Evolutionary conservation across 2,329 filamentous ascomycete genomes (phyloP).

Genomic region (Alternaria longipes): DNA sequence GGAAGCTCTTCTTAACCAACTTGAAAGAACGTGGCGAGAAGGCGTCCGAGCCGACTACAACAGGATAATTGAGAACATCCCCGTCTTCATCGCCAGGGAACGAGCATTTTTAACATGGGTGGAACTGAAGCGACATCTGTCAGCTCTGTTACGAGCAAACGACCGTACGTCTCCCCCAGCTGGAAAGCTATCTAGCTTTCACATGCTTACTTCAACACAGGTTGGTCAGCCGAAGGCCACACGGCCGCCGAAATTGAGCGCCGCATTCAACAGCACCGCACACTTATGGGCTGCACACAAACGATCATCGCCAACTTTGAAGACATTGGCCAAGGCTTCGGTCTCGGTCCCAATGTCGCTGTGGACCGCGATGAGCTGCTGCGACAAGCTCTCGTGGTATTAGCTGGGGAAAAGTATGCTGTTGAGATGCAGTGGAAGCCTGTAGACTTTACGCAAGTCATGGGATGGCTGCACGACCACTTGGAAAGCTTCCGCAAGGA

Average conservation of each 20-base stretch:
- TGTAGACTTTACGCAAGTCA: constrained; percentile 41
- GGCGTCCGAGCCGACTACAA: constrained; percentile 39
- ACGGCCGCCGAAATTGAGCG: constrained; percentile 41
- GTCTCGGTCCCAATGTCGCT: constrained; percentile 25
- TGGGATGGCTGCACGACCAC: constrained; percentile 42
- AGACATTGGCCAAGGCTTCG: constrained; percentile 39
- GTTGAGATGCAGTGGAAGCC: constrained; percentile 45
- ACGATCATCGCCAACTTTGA: constrained; percentile 45
- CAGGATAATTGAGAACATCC: constrained; percentile 38
- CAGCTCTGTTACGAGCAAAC: constrained; percentile 45
- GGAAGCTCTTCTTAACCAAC: constrained; percentile 39
- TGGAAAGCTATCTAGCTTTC: constrained; percentile 1
- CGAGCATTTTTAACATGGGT: constrained; percentile 49
- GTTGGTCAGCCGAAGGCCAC: constrained; percentile 43
- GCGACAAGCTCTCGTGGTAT: constrained; percentile 43
- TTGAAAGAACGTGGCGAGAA: constrained; percentile 46
- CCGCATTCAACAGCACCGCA: constrained; percentile 46
- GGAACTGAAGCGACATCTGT: constrained; percentile 45
- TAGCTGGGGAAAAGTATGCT: constrained; percentile 45
- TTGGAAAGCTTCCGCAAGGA: constrained; percentile 39
- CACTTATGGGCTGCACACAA: constrained; percentile 45
- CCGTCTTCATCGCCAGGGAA: constrained; percentile 44
- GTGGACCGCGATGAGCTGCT: constrained; percentile 44
- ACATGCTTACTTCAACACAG: constrained; percentile 27
- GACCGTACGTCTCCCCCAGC: constrained; percentile 34